Percentiles rank a stretch among this genome's conserved stretches.
Conservation (phyloP, 1,139 yeast species). For the Hemisphaericaspora xylofermentans region DNA sequence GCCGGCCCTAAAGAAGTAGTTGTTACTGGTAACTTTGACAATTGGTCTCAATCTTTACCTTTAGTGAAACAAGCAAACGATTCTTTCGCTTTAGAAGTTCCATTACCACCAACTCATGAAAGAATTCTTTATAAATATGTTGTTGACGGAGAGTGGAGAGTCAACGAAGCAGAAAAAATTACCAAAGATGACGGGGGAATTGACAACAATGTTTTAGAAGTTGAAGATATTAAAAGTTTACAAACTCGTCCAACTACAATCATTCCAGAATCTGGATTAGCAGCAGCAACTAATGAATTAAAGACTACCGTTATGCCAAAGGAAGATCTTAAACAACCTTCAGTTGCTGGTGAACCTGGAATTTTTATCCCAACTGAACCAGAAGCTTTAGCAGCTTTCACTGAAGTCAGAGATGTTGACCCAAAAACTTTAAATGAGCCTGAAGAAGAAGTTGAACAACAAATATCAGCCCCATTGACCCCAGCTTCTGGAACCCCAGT, state of each 20-base stretch:
- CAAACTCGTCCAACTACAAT: slow-evolving; percentile 30
- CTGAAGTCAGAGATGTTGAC: slow-evolving; percentile 35
- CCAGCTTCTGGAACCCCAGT: slow-evolving; percentile 5
- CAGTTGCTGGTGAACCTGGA: slow-evolving; percentile 57
- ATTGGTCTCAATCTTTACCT: slow-evolving; percentile 63
- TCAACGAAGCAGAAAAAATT: slow-evolving; percentile 45
- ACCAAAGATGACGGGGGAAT: slow-evolving; percentile 54
- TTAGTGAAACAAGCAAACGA: slow-evolving; percentile 62
- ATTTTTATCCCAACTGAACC: slow-evolving; percentile 39
- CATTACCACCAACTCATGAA: slow-evolving; percentile 41
- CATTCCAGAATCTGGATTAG: slow-evolving; percentile 59
- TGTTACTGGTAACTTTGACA: slow-evolving; percentile 76
- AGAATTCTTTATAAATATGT: slow-evolving; percentile 64
- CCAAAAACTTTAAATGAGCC: slow-evolving; percentile 48
- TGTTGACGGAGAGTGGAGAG: slow-evolving; percentile 72
- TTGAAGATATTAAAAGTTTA: slow-evolving; percentile 36
- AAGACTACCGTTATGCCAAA: slow-evolving; percentile 59
- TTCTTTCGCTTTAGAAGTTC: slow-evolving; percentile 58
- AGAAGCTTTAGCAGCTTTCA: slow-evolving; percentile 41
- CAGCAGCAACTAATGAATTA: slow-evolving; percentile 21
- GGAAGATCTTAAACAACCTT: slow-evolving; percentile 44
- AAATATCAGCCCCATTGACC: neutral
- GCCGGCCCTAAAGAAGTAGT: slow-evolving; percentile 69
- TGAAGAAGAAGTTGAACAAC: slow-evolving; percentile 1
- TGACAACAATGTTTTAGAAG: slow-evolving; percentile 57